Percentiles rank a stretch among this genome's conserved stretches.
phyloP scores from a whole-genome alignment of 768 basidiomycete genomes.

The Calocybe indica region DNA sequence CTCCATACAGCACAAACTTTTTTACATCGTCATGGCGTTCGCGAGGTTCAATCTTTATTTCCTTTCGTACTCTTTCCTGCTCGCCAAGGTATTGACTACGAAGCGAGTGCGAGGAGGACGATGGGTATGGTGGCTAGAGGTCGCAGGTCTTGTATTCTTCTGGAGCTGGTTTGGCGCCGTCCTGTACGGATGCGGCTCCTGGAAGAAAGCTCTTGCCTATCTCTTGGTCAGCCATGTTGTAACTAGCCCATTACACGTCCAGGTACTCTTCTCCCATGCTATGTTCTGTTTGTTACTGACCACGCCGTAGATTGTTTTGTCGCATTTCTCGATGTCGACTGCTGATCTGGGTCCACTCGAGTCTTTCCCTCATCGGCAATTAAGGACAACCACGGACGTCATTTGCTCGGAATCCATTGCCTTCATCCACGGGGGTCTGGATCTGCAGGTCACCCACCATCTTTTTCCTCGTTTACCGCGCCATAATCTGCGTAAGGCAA shows the following conservation, averaged over 20 bases:
- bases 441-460: conserved; percentile 96
- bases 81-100: conserved; percentile 58
- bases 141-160: conserved; percentile 73
- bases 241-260: conserved; percentile 90
- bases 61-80: conserved; percentile 75
- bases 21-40: conserved; percentile 86
- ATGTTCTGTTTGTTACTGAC: not conserved
- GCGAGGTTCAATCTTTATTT: conserved; percentile 94
- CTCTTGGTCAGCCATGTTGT: conserved; percentile 80
- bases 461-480: conserved; percentile 93
- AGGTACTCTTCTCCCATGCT: conserved; percentile 44
- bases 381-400: conserved; percentile 97
- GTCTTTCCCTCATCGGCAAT: conserved; percentile 88
- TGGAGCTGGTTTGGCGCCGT: conserved; percentile 83
- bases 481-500: conserved; percentile 85
- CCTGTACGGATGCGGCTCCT: conserved; percentile 64
- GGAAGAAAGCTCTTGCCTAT: conserved; percentile 66
- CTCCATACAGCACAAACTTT: conserved; percentile 82
- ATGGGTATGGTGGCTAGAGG: conserved; percentile 77
- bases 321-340: conserved; percentile 95
- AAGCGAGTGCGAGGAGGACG: conserved; percentile 60
- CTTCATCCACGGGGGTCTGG: conserved; percentile 95
- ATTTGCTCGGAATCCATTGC: conserved; percentile 78
- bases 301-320: conserved; percentile 77
- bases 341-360: conserved; percentile 86